phyloP scores from a whole-genome alignment of 306 rosid species.

The Amphicarpaea edgeworthii region DNA sequence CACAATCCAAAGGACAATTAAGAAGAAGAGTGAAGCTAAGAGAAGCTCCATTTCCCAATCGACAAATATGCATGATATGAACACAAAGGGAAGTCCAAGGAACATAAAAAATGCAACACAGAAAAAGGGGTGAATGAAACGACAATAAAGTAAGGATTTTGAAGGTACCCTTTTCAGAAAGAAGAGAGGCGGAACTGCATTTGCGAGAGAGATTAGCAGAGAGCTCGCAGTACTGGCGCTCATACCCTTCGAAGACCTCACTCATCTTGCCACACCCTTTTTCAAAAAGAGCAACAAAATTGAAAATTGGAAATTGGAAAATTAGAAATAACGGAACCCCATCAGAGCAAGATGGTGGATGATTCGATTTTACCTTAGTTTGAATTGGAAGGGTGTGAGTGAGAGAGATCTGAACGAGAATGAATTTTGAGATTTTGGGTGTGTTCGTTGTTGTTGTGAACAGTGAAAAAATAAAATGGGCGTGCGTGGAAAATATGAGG shows the following conservation, averaged over 20 bases:
- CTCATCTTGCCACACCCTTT: constrained; percentile 62
- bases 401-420: constrained; percentile 44
- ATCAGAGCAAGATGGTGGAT: neutral
- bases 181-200: constrained; percentile 68
- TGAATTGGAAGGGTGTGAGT: constrained; percentile 7
- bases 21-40: neutral
- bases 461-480: neutral
- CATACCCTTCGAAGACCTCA: constrained; percentile 86
- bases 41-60: neutral
- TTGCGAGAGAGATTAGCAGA: constrained; percentile 84
- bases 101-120: neutral
- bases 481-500: neutral
- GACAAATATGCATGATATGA: neutral
- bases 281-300: neutral
- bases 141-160: constrained; percentile 10
- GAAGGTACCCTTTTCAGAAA: constrained; percentile 57
- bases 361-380: constrained; percentile 38
- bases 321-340: constrained; percentile 32
- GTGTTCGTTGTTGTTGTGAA: neutral
- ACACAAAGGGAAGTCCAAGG: constrained; percentile 2
- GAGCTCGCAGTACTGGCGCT: constrained; percentile 94
- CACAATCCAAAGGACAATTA: constrained; percentile 1
- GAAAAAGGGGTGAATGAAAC: constrained; percentile 26
- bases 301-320: neutral
- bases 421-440: neutral